Conservation (phyloP, 106 monocot species). For the Posidonia australis region DNA sequence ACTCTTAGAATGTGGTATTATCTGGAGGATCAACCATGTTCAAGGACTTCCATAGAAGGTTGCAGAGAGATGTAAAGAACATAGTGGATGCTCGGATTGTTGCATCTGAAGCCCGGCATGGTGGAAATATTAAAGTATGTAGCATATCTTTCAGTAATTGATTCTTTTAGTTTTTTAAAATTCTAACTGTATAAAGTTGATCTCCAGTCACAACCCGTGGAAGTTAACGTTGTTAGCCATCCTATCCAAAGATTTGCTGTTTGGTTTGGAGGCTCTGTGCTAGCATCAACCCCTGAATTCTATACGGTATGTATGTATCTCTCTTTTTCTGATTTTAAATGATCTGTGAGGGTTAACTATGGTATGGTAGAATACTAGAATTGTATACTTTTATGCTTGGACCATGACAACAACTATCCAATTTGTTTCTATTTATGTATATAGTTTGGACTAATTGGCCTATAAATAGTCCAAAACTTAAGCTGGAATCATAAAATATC, state of each 20-base stretch:
- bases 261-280: slow-evolving; percentile 97
- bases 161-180: neutral
- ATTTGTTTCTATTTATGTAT: neutral
- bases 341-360: neutral
- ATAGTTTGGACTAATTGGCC: too few species aligned
- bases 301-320: slow-evolving; percentile 40
- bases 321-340: neutral
- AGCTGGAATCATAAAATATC: too few species aligned
- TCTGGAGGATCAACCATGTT: slow-evolving; percentile 97
- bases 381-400: too few species aligned
- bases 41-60: slow-evolving; percentile 88
- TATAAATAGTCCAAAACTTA: too few species aligned
- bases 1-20: slow-evolving; percentile 71
- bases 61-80: slow-evolving; percentile 85
- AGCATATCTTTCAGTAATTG: slow-evolving; percentile 1
- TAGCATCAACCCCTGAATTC: slow-evolving; percentile 89
- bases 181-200: slow-evolving; percentile 12
- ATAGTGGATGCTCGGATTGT: slow-evolving; percentile 67
- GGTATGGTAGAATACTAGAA: too few species aligned
- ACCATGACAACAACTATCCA: neutral
- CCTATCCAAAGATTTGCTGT: slow-evolving; percentile 91
- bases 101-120: slow-evolving; percentile 48
- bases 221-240: slow-evolving; percentile 86
- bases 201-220: slow-evolving; percentile 67
- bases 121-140: slow-evolving; percentile 63